A percentile compares a stretch with the other conserved stretches of the same genome.
Conservation (phyloP, 2,329 filamentous ascomycete genomes). For the Myriosclerotinia scirpicola region DNA sequence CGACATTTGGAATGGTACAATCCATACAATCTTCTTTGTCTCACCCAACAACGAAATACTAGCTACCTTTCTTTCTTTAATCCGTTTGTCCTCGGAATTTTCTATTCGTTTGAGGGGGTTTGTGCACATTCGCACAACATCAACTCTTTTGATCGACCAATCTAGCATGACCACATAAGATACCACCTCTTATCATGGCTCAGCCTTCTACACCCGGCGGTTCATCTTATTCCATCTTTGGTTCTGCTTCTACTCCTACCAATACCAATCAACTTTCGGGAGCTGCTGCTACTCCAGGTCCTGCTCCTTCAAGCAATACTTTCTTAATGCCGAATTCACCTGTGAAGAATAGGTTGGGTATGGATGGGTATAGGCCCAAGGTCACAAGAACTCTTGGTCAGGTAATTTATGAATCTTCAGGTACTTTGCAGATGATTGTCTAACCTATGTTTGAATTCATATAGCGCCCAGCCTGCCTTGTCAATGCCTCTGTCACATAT, state of each 20-base stretch:
- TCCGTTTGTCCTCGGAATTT: neutral
- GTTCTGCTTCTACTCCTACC: conserved; percentile 40
- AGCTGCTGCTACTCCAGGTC: conserved; percentile 45
- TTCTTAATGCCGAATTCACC: conserved; percentile 92
- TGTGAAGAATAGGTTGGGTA: conserved; percentile 61
- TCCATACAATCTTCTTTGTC: neutral
- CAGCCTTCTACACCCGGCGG: conserved; percentile 48
- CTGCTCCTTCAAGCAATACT: conserved; percentile 67
- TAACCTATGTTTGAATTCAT: conserved; percentile 4
- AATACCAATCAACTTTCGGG: conserved; percentile 29
- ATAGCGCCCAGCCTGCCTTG: conserved; percentile 79
- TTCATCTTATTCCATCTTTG: conserved; percentile 50
- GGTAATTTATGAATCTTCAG: conserved; percentile 26
- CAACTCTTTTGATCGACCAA: conserved; percentile 2
- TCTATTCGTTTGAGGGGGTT: conserved; percentile 1
- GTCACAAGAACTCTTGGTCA: conserved; percentile 77
- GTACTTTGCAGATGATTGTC: conserved; percentile 2
- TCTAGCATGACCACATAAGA: conserved; percentile 30
- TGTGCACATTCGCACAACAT: conserved; percentile 22
- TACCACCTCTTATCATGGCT: conserved; percentile 42
- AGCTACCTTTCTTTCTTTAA: neutral
- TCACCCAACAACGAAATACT: neutral
- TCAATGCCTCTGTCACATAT: conserved; percentile 98
- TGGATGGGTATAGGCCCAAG: conserved; percentile 79
- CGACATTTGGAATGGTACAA: neutral